Base-by-base conservation (phyloP, 1,284 basidiomycete species). In the Papiliotrema nemorosa region DNA sequence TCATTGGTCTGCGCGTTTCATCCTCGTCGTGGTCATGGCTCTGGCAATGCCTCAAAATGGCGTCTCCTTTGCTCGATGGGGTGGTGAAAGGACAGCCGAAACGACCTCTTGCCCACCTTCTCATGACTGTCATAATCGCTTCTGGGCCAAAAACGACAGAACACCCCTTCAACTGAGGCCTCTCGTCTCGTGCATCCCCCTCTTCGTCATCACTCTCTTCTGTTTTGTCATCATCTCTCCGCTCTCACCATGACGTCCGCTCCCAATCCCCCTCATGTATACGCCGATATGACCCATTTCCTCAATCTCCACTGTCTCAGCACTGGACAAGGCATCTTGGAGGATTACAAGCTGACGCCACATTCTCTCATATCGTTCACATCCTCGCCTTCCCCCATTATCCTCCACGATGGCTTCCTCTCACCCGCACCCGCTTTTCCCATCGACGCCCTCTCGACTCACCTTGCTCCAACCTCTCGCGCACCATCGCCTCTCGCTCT, bases 361-460 rank as follows among this genome's bases (percentile, higher is more conserved):
- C 39, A 9, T 36, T 36, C 41, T 22, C 31, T 31, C 36, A 24
- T 44, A 12, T 36, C 25, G 41, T 42, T 16, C 44, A 21, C 35
- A 14, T 42, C 25, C 43, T 39, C 26, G 13, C 37, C 49, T 21
- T 49, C 52, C 9, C 39, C 49, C n/a, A 37, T 50, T 29, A 44
- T 51, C 25, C 47, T 52, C 10, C 50, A 49, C 35, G 42, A 53
- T 37, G 48, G 44, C 39, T 49, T 58, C 35, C 44, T 54, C 3
- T 52, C 55, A 16, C 46, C 52, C 39, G 37, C 48, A 34, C 48
- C 52, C 16, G 22, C 45, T 10, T 51, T 49, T 12, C 52, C 51
- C 25, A 49, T 53, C 22, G 44, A 56, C 37, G 31, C 52, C n/a
- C 49, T 53, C 16, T 45, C 50, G 20, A 51, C 44, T 29, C 52